Base-by-base conservation (phyloP, 345 rosid genomes). In the Murraya paniculata region DNA sequence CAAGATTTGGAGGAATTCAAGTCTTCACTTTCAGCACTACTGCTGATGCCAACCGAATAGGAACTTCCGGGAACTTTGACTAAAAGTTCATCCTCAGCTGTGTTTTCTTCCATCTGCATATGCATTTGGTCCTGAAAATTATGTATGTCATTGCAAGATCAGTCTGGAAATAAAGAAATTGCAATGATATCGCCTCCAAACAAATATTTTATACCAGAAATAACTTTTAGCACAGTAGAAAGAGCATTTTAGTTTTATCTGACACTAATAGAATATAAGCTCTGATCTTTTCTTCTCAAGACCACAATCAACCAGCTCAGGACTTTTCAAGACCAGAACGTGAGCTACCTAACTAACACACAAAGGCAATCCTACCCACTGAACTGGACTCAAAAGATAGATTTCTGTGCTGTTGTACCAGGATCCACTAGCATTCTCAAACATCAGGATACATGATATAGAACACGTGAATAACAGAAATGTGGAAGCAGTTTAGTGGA, bases 21-120 rank as follows among this genome's bases (percentile, higher is more conserved):
- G 50, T 25, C 65, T 66, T 24, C 64, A 24, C 25, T 39, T n/a
- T 50, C 79, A 76, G 57, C 31, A 67, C 30, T 50, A 48, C 14
- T 78, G 56, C 4, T 72, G 67, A 48, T 64, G 25, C 79, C 82
- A 66, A 28, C 73, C 61, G 94, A 88, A 81, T 93, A 92, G 57
- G 98, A 84, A 84, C 98, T 93, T 79, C 98, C 97, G 18, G 99
- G 99, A 75, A 96, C 98, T 70, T 80, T 85, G 50, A 96, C 89
- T 28, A 93, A 75, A 72, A 94, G 94, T 67, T 90, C 94, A 36
- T 93, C 94, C 31, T 91, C 91, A 27, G 45, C 79, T 4, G 48
- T 70, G 2, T 79, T 79, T 7, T 81, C 89, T 59, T 45, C 78
- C 65, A 57, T 74, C 45, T 82, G 81, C 28, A 73, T 69, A 73